Base-by-base conservation (phyloP, 352 stramenopile genomes). In the Phytophthora sansomeana region DNA sequence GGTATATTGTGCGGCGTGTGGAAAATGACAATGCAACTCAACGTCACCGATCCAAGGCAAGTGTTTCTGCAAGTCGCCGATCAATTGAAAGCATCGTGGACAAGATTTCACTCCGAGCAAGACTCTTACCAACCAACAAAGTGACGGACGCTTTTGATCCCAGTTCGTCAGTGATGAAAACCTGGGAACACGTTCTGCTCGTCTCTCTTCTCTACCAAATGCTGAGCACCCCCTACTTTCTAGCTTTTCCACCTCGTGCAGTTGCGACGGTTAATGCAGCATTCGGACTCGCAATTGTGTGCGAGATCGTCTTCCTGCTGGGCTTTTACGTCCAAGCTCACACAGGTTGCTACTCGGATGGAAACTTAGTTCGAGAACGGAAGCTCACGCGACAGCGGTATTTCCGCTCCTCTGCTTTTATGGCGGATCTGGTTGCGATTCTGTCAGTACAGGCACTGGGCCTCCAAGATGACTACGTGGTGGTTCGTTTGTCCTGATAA, bases 141-240 rank as follows among this genome's bases (percentile, higher is more conserved):
- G 42, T 71, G 3, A 70, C 69, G 19, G 64, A 81, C 28, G 78
- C 83, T 0, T 75, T 91, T 32, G 79, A 92, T 33, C 82, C 85
- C 0, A 81, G 83, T 39, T 66, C 72, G 5, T 10, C 16, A 3
- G 58, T 35, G 0, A 69, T 94, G 46, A 78, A 77, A 32, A 44
- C 65, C 0, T 94, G 85, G 85, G 71, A 87, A 13, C 78, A 91
- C 51, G 21, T 82, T 10, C 49, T 94, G 43, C 64, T 94, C 19
- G 36, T 74, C 3, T 75, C 69, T 3, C 44, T 89, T 3, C 57
- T 90, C 1, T 90, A 81, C 61, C 70, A 92, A 54, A 53, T 71
- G 17, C 90, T 90, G 41, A 38, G 82, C 10, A 49, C 91, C 1
- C 82, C 82, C 10, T 87, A 88, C 32, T 70, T 92, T 24, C 26